phyloP scores from a whole-genome alignment of 2,329 filamentous ascomycete genomes.

The Botrytis byssoidea region DNA sequence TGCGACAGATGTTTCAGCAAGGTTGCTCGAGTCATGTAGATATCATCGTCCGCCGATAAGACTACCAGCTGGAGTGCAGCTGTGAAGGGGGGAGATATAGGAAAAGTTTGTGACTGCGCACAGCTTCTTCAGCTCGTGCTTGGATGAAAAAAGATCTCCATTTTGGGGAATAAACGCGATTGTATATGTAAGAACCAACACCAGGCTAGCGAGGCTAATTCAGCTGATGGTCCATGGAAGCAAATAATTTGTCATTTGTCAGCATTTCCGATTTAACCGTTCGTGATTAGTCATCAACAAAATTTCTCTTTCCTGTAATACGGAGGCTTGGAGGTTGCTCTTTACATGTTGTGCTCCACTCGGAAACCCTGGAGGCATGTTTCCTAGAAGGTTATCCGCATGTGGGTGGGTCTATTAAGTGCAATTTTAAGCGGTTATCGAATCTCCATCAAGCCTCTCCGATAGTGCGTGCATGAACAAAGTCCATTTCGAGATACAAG shows the following conservation, averaged over 20 bases:
- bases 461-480: background rate
- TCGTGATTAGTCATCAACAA: background rate
- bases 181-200: background rate
- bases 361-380: background rate
- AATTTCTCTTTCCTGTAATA: background rate
- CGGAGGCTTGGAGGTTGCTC: background rate
- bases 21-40: background rate
- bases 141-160: background rate
- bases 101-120: background rate
- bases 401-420: background rate
- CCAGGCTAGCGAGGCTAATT: background rate
- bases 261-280: background rate
- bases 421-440: background rate
- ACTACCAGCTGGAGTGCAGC: background rate
- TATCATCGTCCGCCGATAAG: background rate
- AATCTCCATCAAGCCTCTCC: background rate
- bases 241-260: too few species aligned
- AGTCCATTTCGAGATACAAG: background rate
- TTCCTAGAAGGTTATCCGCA: background rate
- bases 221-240: too few species aligned
- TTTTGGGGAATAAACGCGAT: background rate
- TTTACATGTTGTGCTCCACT: background rate
- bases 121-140: background rate
- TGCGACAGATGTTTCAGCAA: background rate
- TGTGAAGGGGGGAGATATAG: background rate